Base-by-base conservation (phyloP, 2,329 filamentous ascomycete species). In the Calonectria multiphialidica region DNA sequence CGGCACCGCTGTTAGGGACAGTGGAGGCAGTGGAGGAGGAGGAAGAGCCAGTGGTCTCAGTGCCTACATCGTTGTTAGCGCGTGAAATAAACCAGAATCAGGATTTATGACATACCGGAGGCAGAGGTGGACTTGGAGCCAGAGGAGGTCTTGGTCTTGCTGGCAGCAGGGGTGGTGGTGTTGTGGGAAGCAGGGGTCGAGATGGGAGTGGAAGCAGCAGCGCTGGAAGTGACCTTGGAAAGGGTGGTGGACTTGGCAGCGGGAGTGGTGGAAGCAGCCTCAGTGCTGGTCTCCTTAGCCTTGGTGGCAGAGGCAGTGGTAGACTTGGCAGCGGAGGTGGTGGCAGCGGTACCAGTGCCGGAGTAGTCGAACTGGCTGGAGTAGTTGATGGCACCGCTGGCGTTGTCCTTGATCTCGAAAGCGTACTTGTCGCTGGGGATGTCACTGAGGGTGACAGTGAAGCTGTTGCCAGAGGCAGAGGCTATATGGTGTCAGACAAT, bases 381-480 rank as follows among this genome's bases (percentile, higher is more conserved):
- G 78, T 81, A 84, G 81, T 84, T 84, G 74, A 44, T 13, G 15
- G 79, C 70, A 33, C 73, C 74, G 63, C 73, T 61, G 16, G 72
- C 64, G 73, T 81, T 80, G 76, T 81, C 74, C 47, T 62, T 72
- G 75, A 84, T 83, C 75, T 80, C 79, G 78, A 84, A 82, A 78
- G 75, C 78, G 79, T 84, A 84, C 53, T 70, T 73, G 73, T 78
- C 83, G 25, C 80, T 74, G 64, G 79, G 79, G 6, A 83, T 55
- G 64, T 73, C 68, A 18, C 62, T 33, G 33, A 80, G 80, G 15
- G 77, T 83, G 64, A 81, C 77, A 21, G 78, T 81, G 64, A 81
- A 78, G 23, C 78, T 81, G 42, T 74, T 61, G 30, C 75, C 77
- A 30, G 70, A 16, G 12, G 77, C 77, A 16, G 35, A 30, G 42